Base-by-base conservation (phyloP, 2,329 filamentous ascomycete species). In the Tolypocladium sp. region DNA sequence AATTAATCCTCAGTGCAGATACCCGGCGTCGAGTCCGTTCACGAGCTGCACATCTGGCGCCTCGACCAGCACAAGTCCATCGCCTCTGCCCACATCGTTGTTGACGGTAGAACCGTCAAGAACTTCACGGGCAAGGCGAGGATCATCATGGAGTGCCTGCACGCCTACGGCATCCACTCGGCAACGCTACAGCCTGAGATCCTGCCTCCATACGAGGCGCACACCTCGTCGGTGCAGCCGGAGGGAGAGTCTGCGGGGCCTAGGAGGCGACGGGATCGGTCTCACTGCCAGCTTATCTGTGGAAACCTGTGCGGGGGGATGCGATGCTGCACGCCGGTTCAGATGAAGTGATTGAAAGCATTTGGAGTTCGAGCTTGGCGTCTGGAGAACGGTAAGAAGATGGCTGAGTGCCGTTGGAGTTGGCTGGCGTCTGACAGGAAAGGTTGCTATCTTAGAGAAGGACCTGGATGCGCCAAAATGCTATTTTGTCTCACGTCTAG, bases 21-120 rank as follows among this genome's bases (percentile, higher is more conserved):
- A 41, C 80, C 83, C 0, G 88, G 87, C 0, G 79, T 91, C 22
- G 70, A 82, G 25, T 85, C 85, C 0, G 79, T 91, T 17, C 87
- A 91, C 63, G 87, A 91, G 64, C 76, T 92, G 20, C 88, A 90
- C 64, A 82, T 91, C 62, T 92, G 89, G 88, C 80, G 84, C 2
- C 77, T 92, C 3, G 84, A 88, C 67, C 87, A 92, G 71, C 78
- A 79, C 57, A 90, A 89, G 66, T 77, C 82, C 4, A 78, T 91
- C 54, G 89, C 89, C 9, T 86, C 86, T 1, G 88, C 85, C 1
- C 88, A 91, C 67, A 74, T 92, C 1, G 78, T 87, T 0, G 80
- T 91, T 20, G 78, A 80, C 2, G 80, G 84, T 61, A 76, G 79
- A 57, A 79, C 79, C 10, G 71, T 89, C 30, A 69, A 75, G 41